phyloP scores from a whole-genome alignment of 495 filamentous ascomycete genomes.

The Clavariopsis aquatica region DNA sequence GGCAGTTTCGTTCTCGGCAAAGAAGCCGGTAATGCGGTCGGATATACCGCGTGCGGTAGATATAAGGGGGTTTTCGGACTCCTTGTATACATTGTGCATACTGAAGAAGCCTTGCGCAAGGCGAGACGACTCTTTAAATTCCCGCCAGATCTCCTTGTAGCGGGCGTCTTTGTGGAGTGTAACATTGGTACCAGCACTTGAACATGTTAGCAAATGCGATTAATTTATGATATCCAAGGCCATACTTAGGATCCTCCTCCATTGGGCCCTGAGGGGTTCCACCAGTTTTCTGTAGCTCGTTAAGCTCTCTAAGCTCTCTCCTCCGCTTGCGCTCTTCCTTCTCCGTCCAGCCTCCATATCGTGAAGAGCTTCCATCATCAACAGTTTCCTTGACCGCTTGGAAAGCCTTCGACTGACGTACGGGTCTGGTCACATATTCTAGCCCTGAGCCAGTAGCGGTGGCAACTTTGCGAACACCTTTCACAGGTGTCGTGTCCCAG shows the following conservation, averaged over 20 bases:
- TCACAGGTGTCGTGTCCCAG: slow-evolving; percentile 92
- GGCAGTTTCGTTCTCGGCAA: slow-evolving; percentile 97
- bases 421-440: slow-evolving; percentile 89
- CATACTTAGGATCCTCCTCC: slow-evolving; percentile 86
- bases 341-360: slow-evolving; percentile 94
- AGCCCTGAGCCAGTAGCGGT: slow-evolving; percentile 80
- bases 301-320: slow-evolving; percentile 70
- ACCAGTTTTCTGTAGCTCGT: slow-evolving; percentile 57
- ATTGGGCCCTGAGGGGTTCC: slow-evolving; percentile 55
- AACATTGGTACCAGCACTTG: slow-evolving; percentile 86
- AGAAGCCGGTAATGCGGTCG: slow-evolving; percentile 90
- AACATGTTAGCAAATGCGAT: slow-evolving; percentile 15
- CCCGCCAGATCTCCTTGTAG: slow-evolving; percentile 94
- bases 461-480: slow-evolving; percentile 85
- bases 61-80: slow-evolving; percentile 95
- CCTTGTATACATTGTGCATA: slow-evolving; percentile 80
- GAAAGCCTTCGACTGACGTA: slow-evolving; percentile 90
- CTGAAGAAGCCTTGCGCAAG: slow-evolving; percentile 87
- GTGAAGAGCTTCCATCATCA: slow-evolving; percentile 93
- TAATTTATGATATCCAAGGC: slow-evolving; percentile 21
- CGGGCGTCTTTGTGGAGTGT: slow-evolving; percentile 94
- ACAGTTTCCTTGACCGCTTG: slow-evolving; percentile 93
- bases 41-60: slow-evolving; percentile 90
- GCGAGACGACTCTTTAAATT: slow-evolving; percentile 83
- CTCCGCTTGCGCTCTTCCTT: slow-evolving; percentile 85